These are phyloP conservation scores for Arthrobotrys musiformis DNA, from an alignment of 2,329 filamentous ascomycete species.

Conservation along the genomic window DNA sequence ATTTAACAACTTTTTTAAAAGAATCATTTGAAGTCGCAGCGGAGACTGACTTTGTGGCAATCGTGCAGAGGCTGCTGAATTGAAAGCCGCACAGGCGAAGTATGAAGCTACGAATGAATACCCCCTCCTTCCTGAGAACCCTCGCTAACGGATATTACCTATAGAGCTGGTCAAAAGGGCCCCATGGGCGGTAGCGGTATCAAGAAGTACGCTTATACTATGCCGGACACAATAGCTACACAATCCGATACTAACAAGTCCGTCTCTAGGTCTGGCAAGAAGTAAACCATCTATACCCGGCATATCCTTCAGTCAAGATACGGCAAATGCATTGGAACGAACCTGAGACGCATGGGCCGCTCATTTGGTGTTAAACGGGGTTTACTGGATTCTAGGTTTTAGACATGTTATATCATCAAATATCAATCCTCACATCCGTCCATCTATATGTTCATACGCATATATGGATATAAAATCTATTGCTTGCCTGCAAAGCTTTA, in stretches of 20 bases:
- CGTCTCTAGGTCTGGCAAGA: constrained; percentile 57
- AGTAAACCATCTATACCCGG: constrained; percentile 42
- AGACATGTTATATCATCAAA: constrained; percentile 37
- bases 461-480: too few relatives aligned
- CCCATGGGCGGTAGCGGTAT: constrained; percentile 57
- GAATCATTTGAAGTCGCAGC: neutral
- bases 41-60: constrained; percentile 9
- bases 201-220: constrained; percentile 57
- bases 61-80: constrained; percentile 58
- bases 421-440: constrained; percentile 15
- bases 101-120: neutral
- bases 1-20: neutral
- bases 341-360: constrained; percentile 19
- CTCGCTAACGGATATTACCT: constrained; percentile 14
- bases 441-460: constrained; percentile 5
- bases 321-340: constrained; percentile 28
- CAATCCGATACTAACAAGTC: constrained; percentile 7
- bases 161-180: constrained; percentile 38
- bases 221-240: neutral
- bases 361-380: constrained; percentile 50
- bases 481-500: too few relatives aligned
- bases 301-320: neutral
- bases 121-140: neutral
- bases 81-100: constrained; percentile 58
- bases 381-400: constrained; percentile 47